Conservation (phyloP, 2,329 filamentous ascomycete genomes). For the Cytospora chrysosperma region DNA sequence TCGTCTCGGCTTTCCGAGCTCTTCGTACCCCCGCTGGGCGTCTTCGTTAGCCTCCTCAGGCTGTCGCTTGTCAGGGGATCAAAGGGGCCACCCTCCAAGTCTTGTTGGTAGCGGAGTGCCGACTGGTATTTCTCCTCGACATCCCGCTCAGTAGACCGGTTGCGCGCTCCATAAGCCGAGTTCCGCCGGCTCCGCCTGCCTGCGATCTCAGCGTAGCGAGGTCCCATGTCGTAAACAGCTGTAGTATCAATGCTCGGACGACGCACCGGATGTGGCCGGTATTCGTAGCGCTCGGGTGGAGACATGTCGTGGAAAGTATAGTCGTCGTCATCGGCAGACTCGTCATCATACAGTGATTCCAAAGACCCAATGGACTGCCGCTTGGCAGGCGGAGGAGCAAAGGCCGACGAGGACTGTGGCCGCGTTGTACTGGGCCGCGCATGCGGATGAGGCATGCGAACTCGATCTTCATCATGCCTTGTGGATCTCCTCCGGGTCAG, state of each 20-base stretch:
- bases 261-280: conserved; percentile 26
- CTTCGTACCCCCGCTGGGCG: conserved; percentile 56
- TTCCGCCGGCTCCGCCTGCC: conserved; percentile 37
- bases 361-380: conserved; percentile 28
- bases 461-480: conserved; percentile 45
- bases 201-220: conserved; percentile 43
- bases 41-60: conserved; percentile 50
- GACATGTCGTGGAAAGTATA: conserved; percentile 42
- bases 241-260: conserved; percentile 37
- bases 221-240: conserved; percentile 40
- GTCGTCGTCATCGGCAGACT: conserved; percentile 36
- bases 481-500: conserved; percentile 33
- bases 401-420: conserved; percentile 31
- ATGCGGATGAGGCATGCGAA: conserved; percentile 50
- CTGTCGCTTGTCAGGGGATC: conserved; percentile 56
- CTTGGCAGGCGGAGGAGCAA: conserved; percentile 33
- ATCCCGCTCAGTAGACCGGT: conserved; percentile 29
- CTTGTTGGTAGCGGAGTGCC: conserved; percentile 53
- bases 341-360: conserved; percentile 35
- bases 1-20: conserved; percentile 62
- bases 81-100: conserved; percentile 44
- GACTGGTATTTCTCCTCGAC: conserved; percentile 42
- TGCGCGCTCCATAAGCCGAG: conserved; percentile 39
- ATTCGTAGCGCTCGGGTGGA: conserved; percentile 35
- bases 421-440: conserved; percentile 38